Evolutionary conservation across 805 yeast genomes (phyloP).

Genomic region (Metschnikowia arizonensis): DNA sequence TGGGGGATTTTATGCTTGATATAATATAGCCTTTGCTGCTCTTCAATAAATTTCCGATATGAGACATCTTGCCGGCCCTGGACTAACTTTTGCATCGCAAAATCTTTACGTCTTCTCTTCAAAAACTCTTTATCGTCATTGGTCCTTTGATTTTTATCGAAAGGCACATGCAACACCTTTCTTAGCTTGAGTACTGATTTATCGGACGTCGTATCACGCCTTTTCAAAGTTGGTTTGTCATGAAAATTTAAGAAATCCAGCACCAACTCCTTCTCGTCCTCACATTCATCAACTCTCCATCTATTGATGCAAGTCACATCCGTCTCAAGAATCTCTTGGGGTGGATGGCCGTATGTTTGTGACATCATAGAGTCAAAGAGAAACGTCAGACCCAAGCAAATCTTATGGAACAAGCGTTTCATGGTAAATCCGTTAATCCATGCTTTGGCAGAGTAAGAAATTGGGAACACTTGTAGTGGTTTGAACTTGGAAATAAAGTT

Average conservation of each 20-base stretch:
- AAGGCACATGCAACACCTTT: slow-evolving; percentile 14
- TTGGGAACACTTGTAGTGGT: slow-evolving; percentile 43
- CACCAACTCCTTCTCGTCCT: slow-evolving; percentile 26
- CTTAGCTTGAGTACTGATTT: slow-evolving; percentile 13
- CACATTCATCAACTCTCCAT: slow-evolving; percentile 32
- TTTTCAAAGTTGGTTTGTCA: not conserved
- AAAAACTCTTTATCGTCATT: slow-evolving; percentile 12
- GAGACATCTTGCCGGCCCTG: slow-evolving; percentile 25
- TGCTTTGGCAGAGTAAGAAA: slow-evolving; percentile 27
- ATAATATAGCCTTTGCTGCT: slow-evolving; percentile 25
- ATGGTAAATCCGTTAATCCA: slow-evolving; percentile 41
- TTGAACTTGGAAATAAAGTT: slow-evolving; percentile 32
- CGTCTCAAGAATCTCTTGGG: slow-evolving; percentile 3
- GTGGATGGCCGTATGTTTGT: slow-evolving; percentile 3
- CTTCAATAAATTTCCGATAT: slow-evolving; percentile 21
- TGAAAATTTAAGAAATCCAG: not conserved
- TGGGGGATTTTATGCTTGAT: slow-evolving; percentile 13
- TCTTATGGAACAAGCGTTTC: slow-evolving; percentile 36
- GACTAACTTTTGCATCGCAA: slow-evolving; percentile 24
- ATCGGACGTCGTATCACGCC: not conserved
- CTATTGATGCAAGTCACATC: slow-evolving; percentile 25
- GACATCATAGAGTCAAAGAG: slow-evolving; percentile 12
- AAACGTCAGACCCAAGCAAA: slow-evolving; percentile 11
- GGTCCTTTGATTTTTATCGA: slow-evolving; percentile 12
- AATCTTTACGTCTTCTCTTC: slow-evolving; percentile 16